Base-by-base conservation (phyloP, 2,329 filamentous ascomycete species). In the Alternaria sp. region DNA sequence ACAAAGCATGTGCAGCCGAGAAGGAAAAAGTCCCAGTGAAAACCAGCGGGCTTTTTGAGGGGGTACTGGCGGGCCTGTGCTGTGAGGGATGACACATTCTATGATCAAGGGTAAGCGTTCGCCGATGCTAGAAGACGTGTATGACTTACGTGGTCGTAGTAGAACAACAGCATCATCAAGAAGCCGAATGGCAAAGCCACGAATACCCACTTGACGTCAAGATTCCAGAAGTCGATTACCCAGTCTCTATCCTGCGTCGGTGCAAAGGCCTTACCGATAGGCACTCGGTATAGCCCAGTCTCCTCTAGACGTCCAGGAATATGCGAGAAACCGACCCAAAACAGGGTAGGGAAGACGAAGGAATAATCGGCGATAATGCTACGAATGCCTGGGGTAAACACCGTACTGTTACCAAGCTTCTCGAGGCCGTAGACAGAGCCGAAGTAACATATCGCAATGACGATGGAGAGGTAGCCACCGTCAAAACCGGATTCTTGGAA, bases 11-110 rank as follows among this genome's bases (percentile, higher is more conserved):
- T 86, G 69, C 81, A 84, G 5, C 85, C 85, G 2, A 87, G 81
- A 0, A 87, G 79, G 73, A 87, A 86, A 72, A 87, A 86, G 72
- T 87, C 85, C 85, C 85, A 87, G 69, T 87, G 84, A 66, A 87
- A 87, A 2, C 85, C 85, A 5, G 83, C 84, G 1, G 85, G 85
- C 62, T 87, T 87, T 65, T 82, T 84, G 28, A 87, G 78, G 2
- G 85, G 85, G 59, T 83, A 87, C 21, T 84, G 80, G 25, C 82
- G 81, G 6, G 84, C 84, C 73, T 87, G 85, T 0, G 85, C 84
- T 1, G 81, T 85, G 23, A 87, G 80, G 26, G 83, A 85, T 65
- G 82, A 85, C 52, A 87, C 84, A 43, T 84, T 83, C 81, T 81
- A 21, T 6, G 2, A 10, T 8, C 17, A 19, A 17, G 5, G 5